A percentile compares a stretch with the other conserved stretches of the same genome.
These are phyloP conservation scores for Erodium moschatum DNA, from an alignment of 441 rosid genomes.

Conservation along the genomic window DNA sequence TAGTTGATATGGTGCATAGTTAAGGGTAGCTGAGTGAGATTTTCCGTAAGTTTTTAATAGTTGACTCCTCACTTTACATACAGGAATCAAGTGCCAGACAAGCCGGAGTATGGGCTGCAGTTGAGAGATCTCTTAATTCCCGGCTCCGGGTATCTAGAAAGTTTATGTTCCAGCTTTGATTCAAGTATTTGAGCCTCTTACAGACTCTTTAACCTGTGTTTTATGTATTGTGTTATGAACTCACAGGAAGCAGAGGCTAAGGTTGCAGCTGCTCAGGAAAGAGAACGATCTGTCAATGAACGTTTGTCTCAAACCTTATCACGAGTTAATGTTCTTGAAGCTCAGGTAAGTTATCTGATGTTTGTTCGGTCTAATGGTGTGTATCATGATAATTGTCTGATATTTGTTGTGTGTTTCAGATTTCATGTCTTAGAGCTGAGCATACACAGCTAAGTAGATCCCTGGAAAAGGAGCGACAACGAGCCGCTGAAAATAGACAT, in stretches of 20 bases:
- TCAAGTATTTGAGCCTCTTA: conserved; percentile 12
- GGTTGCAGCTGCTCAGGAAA: conserved; percentile 85
- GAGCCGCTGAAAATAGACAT: conserved; percentile 94
- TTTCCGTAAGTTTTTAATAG: conserved; percentile 10
- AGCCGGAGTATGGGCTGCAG: conserved; percentile 91
- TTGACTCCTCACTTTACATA: conserved; percentile 20
- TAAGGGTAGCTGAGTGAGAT: too few species aligned
- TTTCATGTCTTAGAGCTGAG: conserved; percentile 89
- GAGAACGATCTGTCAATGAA: conserved; percentile 75
- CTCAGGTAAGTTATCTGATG: conserved; percentile 44
- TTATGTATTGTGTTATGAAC: conserved; percentile 21
- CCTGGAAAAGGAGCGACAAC: conserved; percentile 94
- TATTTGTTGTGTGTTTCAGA: conserved; percentile 36
- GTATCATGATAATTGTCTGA: conserved; percentile 24
- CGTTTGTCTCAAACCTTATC: conserved; percentile 92
- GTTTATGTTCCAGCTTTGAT: conserved; percentile 12
- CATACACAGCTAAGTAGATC: conserved; percentile 85
- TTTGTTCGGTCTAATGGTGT: conserved; percentile 15
- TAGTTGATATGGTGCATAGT: too few species aligned
- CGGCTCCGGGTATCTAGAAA: conserved; percentile 62
- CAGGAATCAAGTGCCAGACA: conserved; percentile 85
- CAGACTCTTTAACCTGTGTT: conserved; percentile 11
- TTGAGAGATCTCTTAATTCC: conserved; percentile 76
- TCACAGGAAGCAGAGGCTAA: conserved; percentile 87
- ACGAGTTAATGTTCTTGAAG: conserved; percentile 91